Conservation (phyloP, 164 flowering plant species). For the Umbellularia californica region DNA sequence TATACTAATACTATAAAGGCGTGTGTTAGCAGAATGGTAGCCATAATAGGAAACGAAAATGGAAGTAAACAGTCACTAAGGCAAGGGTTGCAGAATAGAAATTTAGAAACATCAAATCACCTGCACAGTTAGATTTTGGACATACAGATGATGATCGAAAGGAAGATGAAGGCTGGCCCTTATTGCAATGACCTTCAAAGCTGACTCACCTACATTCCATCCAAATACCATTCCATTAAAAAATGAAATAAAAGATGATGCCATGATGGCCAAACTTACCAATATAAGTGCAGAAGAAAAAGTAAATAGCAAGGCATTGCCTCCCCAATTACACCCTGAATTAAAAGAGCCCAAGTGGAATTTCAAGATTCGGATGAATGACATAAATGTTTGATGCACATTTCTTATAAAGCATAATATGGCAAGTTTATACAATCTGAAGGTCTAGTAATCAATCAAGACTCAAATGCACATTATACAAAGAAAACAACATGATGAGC, state of each 20-base stretch:
- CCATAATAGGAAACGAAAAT: neutral
- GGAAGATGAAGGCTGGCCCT: conserved; percentile 86
- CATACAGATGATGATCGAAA: conserved; percentile 56
- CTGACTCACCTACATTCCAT: conserved; percentile 52
- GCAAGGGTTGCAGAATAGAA: neutral
- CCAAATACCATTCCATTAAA: neutral
- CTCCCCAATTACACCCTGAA: neutral
- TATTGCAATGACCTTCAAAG: conserved; percentile 66
- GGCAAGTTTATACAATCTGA: too few relatives aligned
- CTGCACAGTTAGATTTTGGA: conserved; percentile 87
- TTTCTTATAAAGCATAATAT: too few relatives aligned
- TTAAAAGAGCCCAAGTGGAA: too few relatives aligned
- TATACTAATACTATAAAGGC: neutral
- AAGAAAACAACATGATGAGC: neutral
- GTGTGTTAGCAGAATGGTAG: neutral
- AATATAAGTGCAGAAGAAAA: neutral
- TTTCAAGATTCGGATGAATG: neutral
- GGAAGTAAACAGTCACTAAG: neutral
- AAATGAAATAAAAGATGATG: neutral
- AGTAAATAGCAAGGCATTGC: neutral
- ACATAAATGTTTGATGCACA: too few relatives aligned
- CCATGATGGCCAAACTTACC: neutral
- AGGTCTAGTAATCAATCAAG: too few relatives aligned
- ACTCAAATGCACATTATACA: neutral
- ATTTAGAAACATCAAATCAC: conserved; percentile 26